A percentile compares a stretch with the other conserved stretches of the same genome.
Conservation (phyloP, 2,329 filamentous ascomycete species). For the Metarhizium rileyi region DNA sequence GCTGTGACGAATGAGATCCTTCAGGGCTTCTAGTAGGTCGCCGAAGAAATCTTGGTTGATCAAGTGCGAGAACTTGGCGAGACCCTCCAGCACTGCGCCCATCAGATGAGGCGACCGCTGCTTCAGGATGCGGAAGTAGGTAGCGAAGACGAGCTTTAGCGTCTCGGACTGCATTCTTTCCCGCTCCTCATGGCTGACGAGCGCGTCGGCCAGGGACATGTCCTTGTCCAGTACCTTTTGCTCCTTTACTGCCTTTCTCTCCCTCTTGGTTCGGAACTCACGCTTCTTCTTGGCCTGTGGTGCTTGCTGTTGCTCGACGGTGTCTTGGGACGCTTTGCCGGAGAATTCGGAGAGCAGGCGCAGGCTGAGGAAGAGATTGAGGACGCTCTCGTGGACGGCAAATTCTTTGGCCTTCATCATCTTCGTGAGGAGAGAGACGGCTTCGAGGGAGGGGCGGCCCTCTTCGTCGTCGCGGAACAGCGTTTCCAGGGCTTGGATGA, state of each 20-base stretch:
- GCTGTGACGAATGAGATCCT: conserved; percentile 78
- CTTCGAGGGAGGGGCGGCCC: conserved; percentile 78
- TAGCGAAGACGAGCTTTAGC: conserved; percentile 87
- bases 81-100: conserved; percentile 91
- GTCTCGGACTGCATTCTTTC: conserved; percentile 94
- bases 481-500: conserved; percentile 66
- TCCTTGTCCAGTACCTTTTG: conserved; percentile 85
- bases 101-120: conserved; percentile 71
- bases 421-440: conserved; percentile 73
- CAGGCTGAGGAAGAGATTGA: conserved; percentile 86
- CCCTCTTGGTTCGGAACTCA: conserved; percentile 81
- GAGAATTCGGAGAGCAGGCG: conserved; percentile 82
- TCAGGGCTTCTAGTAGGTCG: conserved; percentile 85
- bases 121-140: conserved; percentile 92
- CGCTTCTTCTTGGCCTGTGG: conserved; percentile 51
- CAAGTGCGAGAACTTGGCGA: conserved; percentile 87
- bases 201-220: conserved; percentile 83
- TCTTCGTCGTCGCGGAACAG: conserved; percentile 85
- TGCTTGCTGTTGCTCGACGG: conserved; percentile 45
- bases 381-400: conserved; percentile 68
- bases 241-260: conserved; percentile 75
- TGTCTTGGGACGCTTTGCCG: conserved; percentile 70
- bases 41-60: conserved; percentile 99
- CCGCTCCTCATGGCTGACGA: conserved; percentile 83
- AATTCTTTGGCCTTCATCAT: conserved; percentile 92